Conservation (phyloP, 768 basidiomycete genomes). For the Hemileccinum impolitum region DNA sequence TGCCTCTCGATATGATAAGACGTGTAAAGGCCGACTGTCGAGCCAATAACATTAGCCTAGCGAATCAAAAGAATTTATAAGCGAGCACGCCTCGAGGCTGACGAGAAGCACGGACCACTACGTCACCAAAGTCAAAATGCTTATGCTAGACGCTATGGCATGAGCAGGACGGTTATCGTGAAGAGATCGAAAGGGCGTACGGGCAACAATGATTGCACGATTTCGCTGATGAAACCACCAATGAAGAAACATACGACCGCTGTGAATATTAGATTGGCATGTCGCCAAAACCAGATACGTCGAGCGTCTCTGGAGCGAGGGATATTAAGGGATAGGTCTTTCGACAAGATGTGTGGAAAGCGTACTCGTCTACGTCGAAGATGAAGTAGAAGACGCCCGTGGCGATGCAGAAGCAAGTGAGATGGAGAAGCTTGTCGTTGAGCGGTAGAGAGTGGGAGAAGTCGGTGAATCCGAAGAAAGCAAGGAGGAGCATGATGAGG, state of each 20-base stretch:
- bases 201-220: conserved; percentile 77
- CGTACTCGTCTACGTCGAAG: conserved; percentile 84
- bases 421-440: conserved; percentile 79
- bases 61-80: conserved; percentile 5
- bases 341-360: conserved; percentile 2
- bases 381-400: conserved; percentile 86
- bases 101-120: conserved; percentile 48
- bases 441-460: conserved; percentile 60
- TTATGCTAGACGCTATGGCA: conserved; percentile 50
- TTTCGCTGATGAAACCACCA: conserved; percentile 77
- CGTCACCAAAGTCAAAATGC: conserved; percentile 68
- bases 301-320: conserved; percentile 57
- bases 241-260: conserved; percentile 69
- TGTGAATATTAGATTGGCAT: conserved; percentile 67
- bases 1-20: conserved; percentile 70
- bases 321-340: neutral
- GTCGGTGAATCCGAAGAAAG: conserved; percentile 76
- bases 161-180: conserved; percentile 1
- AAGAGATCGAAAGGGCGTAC: conserved; percentile 35
- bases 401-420: conserved; percentile 70
- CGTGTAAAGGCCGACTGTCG: conserved; percentile 60
- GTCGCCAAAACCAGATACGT: conserved; percentile 86
- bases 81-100: conserved; percentile 9
- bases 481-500: conserved; percentile 65
- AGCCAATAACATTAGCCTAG: conserved; percentile 79